A percentile compares a stretch with the other conserved stretches of the same genome.
Conservation (phyloP, 805 yeast species). For the Wickerhamomyces rabaulensis region DNA sequence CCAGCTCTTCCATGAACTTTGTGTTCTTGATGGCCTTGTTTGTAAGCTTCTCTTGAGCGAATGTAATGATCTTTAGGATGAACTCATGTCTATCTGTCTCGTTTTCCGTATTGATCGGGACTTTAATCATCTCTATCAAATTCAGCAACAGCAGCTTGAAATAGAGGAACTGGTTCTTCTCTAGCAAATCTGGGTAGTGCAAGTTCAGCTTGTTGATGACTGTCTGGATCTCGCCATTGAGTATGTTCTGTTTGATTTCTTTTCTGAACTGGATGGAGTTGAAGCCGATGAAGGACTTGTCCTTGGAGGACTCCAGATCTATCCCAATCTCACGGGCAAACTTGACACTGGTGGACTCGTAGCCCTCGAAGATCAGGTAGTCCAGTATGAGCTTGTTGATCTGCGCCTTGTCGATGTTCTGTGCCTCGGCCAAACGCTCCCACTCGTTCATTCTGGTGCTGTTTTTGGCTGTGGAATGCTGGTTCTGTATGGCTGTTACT, state of each 20-base stretch:
- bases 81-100: conserved; percentile 39
- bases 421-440: neutral
- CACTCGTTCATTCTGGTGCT: neutral
- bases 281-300: conserved; percentile 30
- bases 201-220: conserved; percentile 56
- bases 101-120: conserved; percentile 24
- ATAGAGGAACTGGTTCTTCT: conserved; percentile 57
- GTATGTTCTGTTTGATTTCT: conserved; percentile 46
- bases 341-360: conserved; percentile 56
- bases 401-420: neutral
- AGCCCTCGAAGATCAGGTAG: conserved; percentile 75
- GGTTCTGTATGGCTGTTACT: neutral
- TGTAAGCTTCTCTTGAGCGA: conserved; percentile 59
- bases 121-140: conserved; percentile 74
- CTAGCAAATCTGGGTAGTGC: conserved; percentile 60
- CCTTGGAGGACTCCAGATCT: conserved; percentile 12
- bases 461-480: neutral
- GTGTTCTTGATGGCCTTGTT: conserved; percentile 54
- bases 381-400: conserved; percentile 48
- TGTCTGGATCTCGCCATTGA: conserved; percentile 53
- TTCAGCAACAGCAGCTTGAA: conserved; percentile 69
- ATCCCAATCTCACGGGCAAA: conserved; percentile 27
- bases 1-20: conserved; percentile 64
- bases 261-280: conserved; percentile 48
- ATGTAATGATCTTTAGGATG: conserved; percentile 46